A percentile compares a stretch with the other conserved stretches of the same genome.
phyloP scores from a whole-genome alignment of 495 filamentous ascomycete species.

The Neurospora sp. region DNA sequence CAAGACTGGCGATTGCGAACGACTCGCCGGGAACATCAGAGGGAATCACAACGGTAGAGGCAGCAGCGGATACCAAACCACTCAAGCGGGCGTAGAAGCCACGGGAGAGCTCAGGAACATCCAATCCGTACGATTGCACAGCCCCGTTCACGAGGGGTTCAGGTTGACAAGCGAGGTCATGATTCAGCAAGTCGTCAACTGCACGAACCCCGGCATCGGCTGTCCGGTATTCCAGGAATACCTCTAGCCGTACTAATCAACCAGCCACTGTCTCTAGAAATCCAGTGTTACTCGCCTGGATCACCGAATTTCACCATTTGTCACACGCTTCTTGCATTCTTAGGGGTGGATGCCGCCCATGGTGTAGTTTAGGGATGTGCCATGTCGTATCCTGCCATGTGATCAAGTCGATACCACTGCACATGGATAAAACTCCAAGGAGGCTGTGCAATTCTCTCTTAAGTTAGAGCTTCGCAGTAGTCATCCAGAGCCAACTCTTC shows the following conservation, averaged over 20 bases:
- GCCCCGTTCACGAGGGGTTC: background rate
- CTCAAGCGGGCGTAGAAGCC: background rate
- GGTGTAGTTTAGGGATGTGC: background rate
- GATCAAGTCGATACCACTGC: background rate
- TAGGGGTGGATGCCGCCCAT: background rate
- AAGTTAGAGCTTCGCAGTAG: background rate
- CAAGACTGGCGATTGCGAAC: background rate
- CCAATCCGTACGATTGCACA: background rate
- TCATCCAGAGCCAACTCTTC: too few relatives aligned
- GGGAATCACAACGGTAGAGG: background rate
- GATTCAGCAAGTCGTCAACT: background rate
- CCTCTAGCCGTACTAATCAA: background rate
- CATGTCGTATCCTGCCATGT: background rate
- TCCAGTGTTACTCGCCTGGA: background rate
- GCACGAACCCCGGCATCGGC: background rate
- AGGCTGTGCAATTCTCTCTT: background rate
- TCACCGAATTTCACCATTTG: background rate
- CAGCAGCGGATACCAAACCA: background rate
- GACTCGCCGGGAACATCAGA: background rate
- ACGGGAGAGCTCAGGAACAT: background rate
- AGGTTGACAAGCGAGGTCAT: background rate
- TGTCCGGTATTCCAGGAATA: background rate
- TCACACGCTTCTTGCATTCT: background rate
- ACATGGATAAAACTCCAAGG: background rate
- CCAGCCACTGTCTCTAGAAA: background rate